phyloP scores from a whole-genome alignment of 1,139 yeast genomes.

The Saccharomyces hybrid region DNA sequence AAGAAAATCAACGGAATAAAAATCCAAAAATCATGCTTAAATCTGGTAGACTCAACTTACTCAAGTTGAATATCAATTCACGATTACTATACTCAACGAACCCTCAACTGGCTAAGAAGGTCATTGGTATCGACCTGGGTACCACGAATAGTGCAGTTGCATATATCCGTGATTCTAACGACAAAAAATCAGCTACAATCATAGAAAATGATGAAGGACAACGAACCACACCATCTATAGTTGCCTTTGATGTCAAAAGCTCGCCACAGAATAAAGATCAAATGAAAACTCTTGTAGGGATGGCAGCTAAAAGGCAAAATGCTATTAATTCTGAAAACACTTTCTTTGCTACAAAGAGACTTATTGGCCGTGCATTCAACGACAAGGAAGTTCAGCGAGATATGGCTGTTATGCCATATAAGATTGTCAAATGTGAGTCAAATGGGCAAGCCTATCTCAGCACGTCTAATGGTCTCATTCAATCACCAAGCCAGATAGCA shows the following conservation, averaged over 20 bases:
- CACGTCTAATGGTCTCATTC: conserved; percentile 30
- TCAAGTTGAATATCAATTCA: background rate
- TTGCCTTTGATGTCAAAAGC: conserved; percentile 40
- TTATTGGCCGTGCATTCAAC: conserved; percentile 58
- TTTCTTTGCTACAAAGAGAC: conserved; percentile 65
- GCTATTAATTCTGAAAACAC: conserved; percentile 59
- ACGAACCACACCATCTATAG: conserved; percentile 68
- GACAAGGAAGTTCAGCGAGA: conserved; percentile 64
- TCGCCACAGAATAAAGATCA: conserved; percentile 25
- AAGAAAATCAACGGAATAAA: background rate
- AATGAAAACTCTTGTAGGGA: conserved; percentile 45
- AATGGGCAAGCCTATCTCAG: conserved; percentile 61
- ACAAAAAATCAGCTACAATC: conserved; percentile 46
- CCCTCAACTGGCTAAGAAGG: conserved; percentile 25
- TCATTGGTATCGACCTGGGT: conserved; percentile 72
- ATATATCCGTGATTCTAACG: conserved; percentile 28
- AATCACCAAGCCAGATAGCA: conserved; percentile 29
- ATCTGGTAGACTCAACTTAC: background rate
- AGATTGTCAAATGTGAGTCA: conserved; percentile 39
- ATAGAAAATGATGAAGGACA: conserved; percentile 63
- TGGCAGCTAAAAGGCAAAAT: conserved; percentile 62
- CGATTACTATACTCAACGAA: background rate
- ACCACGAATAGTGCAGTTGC: conserved; percentile 83
- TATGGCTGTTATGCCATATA: conserved; percentile 47
- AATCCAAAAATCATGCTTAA: background rate